phyloP scores from a whole-genome alignment of 768 basidiomycete genomes.

The Serendipita sp. region DNA sequence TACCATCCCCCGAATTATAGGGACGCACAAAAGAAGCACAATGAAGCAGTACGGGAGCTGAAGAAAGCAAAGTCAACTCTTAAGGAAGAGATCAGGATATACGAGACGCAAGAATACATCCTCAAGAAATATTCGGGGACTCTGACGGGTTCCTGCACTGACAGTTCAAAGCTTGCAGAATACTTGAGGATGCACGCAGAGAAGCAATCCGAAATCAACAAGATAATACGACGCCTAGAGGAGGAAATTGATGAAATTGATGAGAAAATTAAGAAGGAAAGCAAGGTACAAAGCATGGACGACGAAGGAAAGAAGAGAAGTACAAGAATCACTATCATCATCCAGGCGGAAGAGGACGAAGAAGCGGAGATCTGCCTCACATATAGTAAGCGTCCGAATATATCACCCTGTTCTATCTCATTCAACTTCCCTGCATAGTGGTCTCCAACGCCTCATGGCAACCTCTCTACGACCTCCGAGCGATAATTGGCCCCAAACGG shows the following conservation, averaged over 20 bases:
- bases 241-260: not conserved
- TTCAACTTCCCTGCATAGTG: constrained; percentile 17
- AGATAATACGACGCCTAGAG: constrained; percentile 10
- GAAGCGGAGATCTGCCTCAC: constrained; percentile 31
- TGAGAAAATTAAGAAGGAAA: constrained; percentile 6
- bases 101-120: constrained; percentile 26
- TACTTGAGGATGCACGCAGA: constrained; percentile 24
- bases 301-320: constrained; percentile 21
- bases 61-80: not conserved
- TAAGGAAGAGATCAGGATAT: constrained; percentile 13
- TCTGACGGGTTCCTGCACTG: constrained; percentile 22
- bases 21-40: not conserved
- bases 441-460: constrained; percentile 35
- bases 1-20: constrained; percentile 23
- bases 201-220: constrained; percentile 11
- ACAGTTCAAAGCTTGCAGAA: constrained; percentile 14
- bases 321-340: constrained; percentile 24
- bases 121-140: constrained; percentile 31
- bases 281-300: constrained; percentile 1
- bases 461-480: constrained; percentile 44
- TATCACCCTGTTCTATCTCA: not conserved
- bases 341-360: constrained; percentile 24
- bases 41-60: not conserved
- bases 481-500: constrained; percentile 24
- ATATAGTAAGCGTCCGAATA: constrained; percentile 28